phyloP scores from a whole-genome alignment of 2,329 filamentous ascomycete species.

The Neofusicoccum umdonicola region DNA sequence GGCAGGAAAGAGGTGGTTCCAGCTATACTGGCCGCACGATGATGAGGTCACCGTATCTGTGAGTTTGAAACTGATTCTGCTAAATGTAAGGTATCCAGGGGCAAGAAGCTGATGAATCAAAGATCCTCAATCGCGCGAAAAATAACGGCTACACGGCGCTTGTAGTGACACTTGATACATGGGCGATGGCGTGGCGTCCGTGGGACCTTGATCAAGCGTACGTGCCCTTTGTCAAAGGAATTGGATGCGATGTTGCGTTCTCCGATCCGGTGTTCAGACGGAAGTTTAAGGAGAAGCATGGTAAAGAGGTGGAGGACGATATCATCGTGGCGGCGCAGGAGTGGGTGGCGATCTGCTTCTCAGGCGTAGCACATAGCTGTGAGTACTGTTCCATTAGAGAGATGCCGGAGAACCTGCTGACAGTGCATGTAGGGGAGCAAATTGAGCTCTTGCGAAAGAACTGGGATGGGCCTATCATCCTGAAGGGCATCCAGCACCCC shows the following conservation, averaged over 20 bases:
- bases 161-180: slow-evolving; percentile 71
- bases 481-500: slow-evolving; percentile 58
- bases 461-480: slow-evolving; percentile 64
- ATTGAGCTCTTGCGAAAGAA: slow-evolving; percentile 56
- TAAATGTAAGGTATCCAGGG: background rate
- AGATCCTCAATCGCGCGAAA: slow-evolving; percentile 55
- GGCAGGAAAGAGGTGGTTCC: slow-evolving; percentile 62
- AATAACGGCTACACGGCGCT: slow-evolving; percentile 60
- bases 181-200: slow-evolving; percentile 64
- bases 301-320: slow-evolving; percentile 41
- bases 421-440: slow-evolving; percentile 50
- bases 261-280: slow-evolving; percentile 64
- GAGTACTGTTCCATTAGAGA: background rate
- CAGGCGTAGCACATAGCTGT: slow-evolving; percentile 46
- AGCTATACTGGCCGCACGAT: slow-evolving; percentile 68
- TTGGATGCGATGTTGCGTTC: slow-evolving; percentile 63
- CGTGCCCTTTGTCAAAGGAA: slow-evolving; percentile 29
- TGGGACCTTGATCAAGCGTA: slow-evolving; percentile 61
- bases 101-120: slow-evolving; percentile 31
- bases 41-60: slow-evolving; percentile 61
- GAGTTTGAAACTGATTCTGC: background rate
- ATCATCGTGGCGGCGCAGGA: slow-evolving; percentile 27
- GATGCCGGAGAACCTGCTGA: background rate
- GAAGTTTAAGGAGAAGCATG: slow-evolving; percentile 51
- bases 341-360: slow-evolving; percentile 31